A percentile compares a stretch with the other conserved stretches of the same genome.
Evolutionary conservation across 2,329 filamentous ascomycete genomes (phyloP).

Genomic region (Graphiopsis chlorocephala): DNA sequence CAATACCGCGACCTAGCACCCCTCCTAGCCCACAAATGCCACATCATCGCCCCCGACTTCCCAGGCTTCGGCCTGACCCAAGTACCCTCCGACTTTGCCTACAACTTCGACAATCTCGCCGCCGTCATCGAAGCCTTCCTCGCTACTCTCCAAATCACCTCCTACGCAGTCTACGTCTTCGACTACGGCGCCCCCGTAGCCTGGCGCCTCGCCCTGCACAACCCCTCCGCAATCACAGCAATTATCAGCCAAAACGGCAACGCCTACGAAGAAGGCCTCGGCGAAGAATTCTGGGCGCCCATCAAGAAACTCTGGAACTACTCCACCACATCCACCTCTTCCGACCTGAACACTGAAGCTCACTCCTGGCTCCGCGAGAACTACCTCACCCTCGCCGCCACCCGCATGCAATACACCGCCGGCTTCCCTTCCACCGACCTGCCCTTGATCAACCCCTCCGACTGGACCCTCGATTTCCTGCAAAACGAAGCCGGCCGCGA

Average conservation of each 20-base stretch:
- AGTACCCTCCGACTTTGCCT: conserved; percentile 44
- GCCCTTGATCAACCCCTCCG: conserved; percentile 42
- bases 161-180: conserved; percentile 59
- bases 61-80: conserved; percentile 60
- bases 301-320: conserved; percentile 48
- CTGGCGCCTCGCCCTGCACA: conserved; percentile 53
- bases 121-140: conserved; percentile 50
- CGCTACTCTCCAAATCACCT: conserved; percentile 44
- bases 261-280: conserved; percentile 57
- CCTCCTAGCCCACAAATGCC: conserved; percentile 41
- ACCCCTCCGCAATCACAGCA: conserved; percentile 47
- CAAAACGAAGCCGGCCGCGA: conserved; percentile 42
- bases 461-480: conserved; percentile 49
- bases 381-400: conserved; percentile 40
- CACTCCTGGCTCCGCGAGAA: conserved; percentile 37
- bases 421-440: conserved; percentile 29
- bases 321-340: conserved; percentile 15
- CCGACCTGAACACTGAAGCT: conserved; percentile 18
- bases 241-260: conserved; percentile 62
- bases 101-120: conserved; percentile 55
- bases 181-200: conserved; percentile 61
- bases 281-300: conserved; percentile 50
- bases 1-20: conserved; percentile 48
- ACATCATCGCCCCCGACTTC: conserved; percentile 56
- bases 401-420: conserved; percentile 32